Conservation (phyloP, 1,284 basidiomycete genomes). For the Ustilago shanxiensis region DNA sequence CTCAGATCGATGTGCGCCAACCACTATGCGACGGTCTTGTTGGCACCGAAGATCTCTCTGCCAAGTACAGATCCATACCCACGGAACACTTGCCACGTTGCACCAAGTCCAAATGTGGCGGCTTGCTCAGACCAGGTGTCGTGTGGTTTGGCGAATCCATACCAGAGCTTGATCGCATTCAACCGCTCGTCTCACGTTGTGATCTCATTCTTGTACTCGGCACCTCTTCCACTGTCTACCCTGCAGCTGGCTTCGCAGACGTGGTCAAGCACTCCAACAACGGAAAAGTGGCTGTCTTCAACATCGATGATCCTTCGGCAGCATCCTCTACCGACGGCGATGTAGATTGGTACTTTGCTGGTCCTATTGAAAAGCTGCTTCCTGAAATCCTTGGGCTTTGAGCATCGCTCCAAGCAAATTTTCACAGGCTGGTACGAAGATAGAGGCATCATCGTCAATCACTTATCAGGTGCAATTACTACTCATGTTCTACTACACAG, state of each 20-base stretch:
- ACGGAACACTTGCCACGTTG: constrained; percentile 74
- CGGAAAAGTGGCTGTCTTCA: constrained; percentile 77
- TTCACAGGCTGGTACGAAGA: background rate
- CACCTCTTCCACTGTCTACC: constrained; percentile 75
- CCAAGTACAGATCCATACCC: constrained; percentile 69
- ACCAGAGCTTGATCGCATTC: constrained; percentile 69
- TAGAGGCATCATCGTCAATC: background rate
- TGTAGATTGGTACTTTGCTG: constrained; percentile 40
- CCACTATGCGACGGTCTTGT: constrained; percentile 75
- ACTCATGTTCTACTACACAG: background rate
- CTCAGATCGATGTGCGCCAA: constrained; percentile 72
- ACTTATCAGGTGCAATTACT: background rate
- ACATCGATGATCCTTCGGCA: constrained; percentile 71
- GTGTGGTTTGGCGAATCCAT: constrained; percentile 77
- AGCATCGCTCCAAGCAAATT: background rate
- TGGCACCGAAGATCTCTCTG: constrained; percentile 74
- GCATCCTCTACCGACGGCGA: background rate
- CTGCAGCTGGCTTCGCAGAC: constrained; percentile 73
- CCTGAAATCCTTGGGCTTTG: constrained; percentile 19
- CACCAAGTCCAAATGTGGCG: constrained; percentile 70
- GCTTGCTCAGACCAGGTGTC: constrained; percentile 76
- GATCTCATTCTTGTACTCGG: constrained; percentile 78
- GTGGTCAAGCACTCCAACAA: constrained; percentile 70
- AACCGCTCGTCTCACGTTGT: constrained; percentile 73
- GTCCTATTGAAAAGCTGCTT: constrained; percentile 35